Evolutionary conservation across 2,329 filamentous ascomycete genomes (phyloP).

Genomic region (Scedosporium dehoogii): DNA sequence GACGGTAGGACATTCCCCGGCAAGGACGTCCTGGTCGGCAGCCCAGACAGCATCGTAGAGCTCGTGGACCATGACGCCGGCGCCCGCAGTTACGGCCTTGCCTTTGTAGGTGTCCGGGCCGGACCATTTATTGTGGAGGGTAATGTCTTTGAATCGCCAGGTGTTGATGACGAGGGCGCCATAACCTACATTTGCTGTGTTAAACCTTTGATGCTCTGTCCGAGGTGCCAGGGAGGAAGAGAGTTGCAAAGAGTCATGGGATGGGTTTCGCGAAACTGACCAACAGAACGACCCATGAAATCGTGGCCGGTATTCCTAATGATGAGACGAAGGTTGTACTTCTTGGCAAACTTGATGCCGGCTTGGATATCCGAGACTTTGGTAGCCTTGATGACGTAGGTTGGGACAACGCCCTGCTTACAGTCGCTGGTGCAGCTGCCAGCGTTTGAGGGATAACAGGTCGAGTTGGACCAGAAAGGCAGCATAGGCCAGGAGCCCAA

Average conservation of each 20-base stretch:
- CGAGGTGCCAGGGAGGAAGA: too few species aligned
- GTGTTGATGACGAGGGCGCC: conserved; percentile 28
- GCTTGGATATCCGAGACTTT: conserved; percentile 19
- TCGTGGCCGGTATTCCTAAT: conserved; percentile 23
- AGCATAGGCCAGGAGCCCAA: conserved; percentile 30
- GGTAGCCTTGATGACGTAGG: conserved; percentile 27
- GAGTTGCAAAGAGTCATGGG: too few species aligned
- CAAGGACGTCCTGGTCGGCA: conserved; percentile 37
- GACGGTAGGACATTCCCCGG: conserved; percentile 45
- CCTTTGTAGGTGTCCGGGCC: conserved; percentile 24
- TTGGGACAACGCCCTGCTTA: conserved; percentile 30
- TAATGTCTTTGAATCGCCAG: conserved; percentile 24
- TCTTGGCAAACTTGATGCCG: conserved; percentile 25
- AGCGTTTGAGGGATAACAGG: conserved; percentile 27
- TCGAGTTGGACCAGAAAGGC: conserved; percentile 26
- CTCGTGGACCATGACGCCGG: conserved; percentile 43
- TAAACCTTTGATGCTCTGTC: too few species aligned
- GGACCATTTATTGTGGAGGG: conserved; percentile 15
- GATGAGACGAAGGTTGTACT: conserved; percentile 26
- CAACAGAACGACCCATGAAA: conserved; percentile 10
- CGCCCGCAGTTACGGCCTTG: conserved; percentile 43
- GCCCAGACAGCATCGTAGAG: conserved; percentile 38
- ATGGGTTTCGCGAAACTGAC: not conserved
- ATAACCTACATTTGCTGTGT: conserved; percentile 13
- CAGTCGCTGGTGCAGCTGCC: conserved; percentile 24